These are phyloP conservation scores for Peterozyma toletana DNA, from an alignment of 805 yeast species.

Conservation along the genomic window DNA sequence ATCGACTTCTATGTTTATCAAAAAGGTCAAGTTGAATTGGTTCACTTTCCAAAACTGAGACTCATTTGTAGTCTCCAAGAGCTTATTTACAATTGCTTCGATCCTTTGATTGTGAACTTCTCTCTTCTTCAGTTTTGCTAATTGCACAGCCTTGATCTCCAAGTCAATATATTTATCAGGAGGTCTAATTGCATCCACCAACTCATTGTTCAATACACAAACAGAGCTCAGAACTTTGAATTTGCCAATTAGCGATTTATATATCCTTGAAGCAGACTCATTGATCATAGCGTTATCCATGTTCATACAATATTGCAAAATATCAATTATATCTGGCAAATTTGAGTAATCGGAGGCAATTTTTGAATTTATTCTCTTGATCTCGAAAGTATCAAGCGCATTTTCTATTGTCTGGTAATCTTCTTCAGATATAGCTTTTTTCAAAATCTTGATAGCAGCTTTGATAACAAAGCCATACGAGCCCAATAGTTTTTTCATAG, in stretches of 20 bases:
- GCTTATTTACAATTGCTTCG: constrained; percentile 11
- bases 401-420: constrained; percentile 56
- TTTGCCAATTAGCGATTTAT: constrained; percentile 29
- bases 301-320: constrained; percentile 47
- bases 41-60: constrained; percentile 27
- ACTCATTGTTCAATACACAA: constrained; percentile 41
- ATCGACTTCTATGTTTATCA: constrained; percentile 46
- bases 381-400: constrained; percentile 49
- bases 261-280: constrained; percentile 44
- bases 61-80: neutral
- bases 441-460: constrained; percentile 39
- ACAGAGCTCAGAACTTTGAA: constrained; percentile 42
- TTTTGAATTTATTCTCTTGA: constrained; percentile 51
- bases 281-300: constrained; percentile 52
- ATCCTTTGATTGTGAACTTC: constrained; percentile 31
- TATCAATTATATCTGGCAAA: constrained; percentile 35
- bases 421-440: constrained; percentile 37
- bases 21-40: constrained; percentile 24
- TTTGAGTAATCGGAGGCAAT: constrained; percentile 51
- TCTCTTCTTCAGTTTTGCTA: constrained; percentile 60
- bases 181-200: constrained; percentile 46
- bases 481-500: constrained; percentile 64
- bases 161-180: constrained; percentile 50
- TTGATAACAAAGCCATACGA: constrained; percentile 51
- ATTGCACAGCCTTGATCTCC: constrained; percentile 50